These are phyloP conservation scores for Alternaria metachromatica DNA, from an alignment of 2,329 filamentous ascomycete species.

Conservation along the genomic window DNA sequence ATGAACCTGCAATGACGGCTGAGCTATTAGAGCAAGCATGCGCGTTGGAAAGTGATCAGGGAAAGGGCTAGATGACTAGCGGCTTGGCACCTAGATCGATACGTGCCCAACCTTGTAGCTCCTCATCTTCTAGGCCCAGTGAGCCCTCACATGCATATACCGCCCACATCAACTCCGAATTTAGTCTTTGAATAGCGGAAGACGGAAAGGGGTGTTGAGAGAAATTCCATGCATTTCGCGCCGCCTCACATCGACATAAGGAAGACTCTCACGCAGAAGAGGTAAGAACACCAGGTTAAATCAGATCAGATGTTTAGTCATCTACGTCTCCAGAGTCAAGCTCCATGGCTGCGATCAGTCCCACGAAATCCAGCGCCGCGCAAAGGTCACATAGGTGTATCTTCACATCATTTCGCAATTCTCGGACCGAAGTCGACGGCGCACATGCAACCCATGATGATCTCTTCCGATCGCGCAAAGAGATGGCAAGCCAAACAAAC, in stretches of 20 bases:
- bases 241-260: neutral
- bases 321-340: neutral
- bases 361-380: neutral
- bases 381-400: neutral
- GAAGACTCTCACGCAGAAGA: neutral
- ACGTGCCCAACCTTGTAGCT: neutral
- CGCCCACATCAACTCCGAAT: neutral
- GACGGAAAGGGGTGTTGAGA: neutral
- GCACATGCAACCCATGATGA: neutral
- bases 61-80: neutral
- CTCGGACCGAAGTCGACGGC: neutral
- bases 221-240: neutral
- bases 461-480: neutral
- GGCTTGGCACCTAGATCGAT: neutral
- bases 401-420: neutral
- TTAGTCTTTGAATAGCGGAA: neutral
- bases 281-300: neutral
- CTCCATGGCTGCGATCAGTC: neutral
- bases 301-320: neutral
- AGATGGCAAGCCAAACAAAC: neutral
- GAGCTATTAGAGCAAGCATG: neutral
- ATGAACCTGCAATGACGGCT: neutral
- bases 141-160: neutral
- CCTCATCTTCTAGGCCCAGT: neutral
- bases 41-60: neutral